Percentiles rank a stretch among this genome's conserved stretches.
These are phyloP conservation scores for Tephrocybe sp. DNA, from an alignment of 768 basidiomycete genomes.

Conservation along the genomic window DNA sequence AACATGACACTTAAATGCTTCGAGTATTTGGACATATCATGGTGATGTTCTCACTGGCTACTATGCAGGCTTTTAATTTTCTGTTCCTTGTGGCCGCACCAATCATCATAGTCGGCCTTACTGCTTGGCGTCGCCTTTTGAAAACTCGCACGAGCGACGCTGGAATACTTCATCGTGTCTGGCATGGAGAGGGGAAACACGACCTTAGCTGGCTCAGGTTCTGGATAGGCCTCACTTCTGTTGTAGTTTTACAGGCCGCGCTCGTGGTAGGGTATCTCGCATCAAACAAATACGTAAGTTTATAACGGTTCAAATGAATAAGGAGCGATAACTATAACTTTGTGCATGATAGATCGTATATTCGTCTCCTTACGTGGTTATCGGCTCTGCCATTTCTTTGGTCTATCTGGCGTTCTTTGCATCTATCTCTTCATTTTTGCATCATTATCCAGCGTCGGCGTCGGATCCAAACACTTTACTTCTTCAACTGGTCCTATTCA, in stretches of 20 bases:
- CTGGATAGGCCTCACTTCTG: constrained; percentile 56
- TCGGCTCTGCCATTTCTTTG: constrained; percentile 47
- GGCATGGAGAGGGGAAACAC: not conserved
- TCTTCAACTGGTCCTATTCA: constrained; percentile 52
- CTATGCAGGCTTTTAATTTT: constrained; percentile 57
- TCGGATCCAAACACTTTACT: constrained; percentile 24
- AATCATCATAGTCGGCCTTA: constrained; percentile 44
- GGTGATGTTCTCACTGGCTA: constrained; percentile 52
- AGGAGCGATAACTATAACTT: not conserved
- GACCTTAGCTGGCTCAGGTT: constrained; percentile 51
- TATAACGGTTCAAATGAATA: not conserved
- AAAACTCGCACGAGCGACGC: constrained; percentile 7
- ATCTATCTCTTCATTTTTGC: constrained; percentile 32
- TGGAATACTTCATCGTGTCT: constrained; percentile 4
- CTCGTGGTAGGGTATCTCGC: constrained; percentile 49
- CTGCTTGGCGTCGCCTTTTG: constrained; percentile 23
- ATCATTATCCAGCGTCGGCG: not conserved
- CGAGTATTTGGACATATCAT: constrained; percentile 61
- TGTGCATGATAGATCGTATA: constrained; percentile 53
- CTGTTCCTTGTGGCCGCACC: constrained; percentile 66
- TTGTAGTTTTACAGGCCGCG: constrained; percentile 43
- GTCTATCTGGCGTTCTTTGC: constrained; percentile 49
- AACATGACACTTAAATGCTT: constrained; percentile 1
- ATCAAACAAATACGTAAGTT: constrained; percentile 63
- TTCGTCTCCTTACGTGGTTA: constrained; percentile 52